Percentiles rank a stretch among this genome's conserved stretches.
phyloP scores from a whole-genome alignment of 2,329 filamentous ascomycete species.

The Aspergillus sp. region DNA sequence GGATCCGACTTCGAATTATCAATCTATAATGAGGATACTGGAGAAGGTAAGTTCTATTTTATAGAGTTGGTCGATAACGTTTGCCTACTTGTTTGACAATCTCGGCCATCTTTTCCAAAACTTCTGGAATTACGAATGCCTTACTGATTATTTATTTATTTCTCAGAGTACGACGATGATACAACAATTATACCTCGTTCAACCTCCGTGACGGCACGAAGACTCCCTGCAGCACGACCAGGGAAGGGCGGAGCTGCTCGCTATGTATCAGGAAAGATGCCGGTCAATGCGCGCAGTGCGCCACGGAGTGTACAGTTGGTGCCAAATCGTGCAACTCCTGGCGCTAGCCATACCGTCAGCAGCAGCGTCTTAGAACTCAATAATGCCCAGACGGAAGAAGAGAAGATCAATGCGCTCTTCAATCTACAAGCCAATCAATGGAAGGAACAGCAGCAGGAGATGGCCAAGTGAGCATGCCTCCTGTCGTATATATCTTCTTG shows the following conservation, averaged over 20 bases:
- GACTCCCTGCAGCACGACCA: conserved; percentile 72
- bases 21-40: conserved; percentile 86
- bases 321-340: conserved; percentile 27
- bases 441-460: conserved; percentile 85
- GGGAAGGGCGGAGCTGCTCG: conserved; percentile 85
- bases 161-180: conserved; percentile 87
- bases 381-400: conserved; percentile 80
- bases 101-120: neutral
- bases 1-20: conserved; percentile 93
- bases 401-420: conserved; percentile 88
- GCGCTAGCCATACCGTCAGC: conserved; percentile 33
- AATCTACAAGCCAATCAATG: conserved; percentile 83
- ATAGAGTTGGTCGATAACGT: neutral
- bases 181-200: conserved; percentile 95
- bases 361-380: conserved; percentile 59
- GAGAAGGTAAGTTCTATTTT: conserved; percentile 61
- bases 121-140: no score
- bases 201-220: conserved; percentile 82
- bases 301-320: conserved; percentile 56
- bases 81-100: neutral
- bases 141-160: conserved; percentile 11
- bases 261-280: conserved; percentile 95
- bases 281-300: conserved; percentile 73
- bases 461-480: conserved; percentile 59
- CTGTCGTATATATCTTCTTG: conserved; percentile 1